Base-by-base conservation (phyloP, 176 grass and related monocot genomes). In the Rhynchospora pubera region DNA sequence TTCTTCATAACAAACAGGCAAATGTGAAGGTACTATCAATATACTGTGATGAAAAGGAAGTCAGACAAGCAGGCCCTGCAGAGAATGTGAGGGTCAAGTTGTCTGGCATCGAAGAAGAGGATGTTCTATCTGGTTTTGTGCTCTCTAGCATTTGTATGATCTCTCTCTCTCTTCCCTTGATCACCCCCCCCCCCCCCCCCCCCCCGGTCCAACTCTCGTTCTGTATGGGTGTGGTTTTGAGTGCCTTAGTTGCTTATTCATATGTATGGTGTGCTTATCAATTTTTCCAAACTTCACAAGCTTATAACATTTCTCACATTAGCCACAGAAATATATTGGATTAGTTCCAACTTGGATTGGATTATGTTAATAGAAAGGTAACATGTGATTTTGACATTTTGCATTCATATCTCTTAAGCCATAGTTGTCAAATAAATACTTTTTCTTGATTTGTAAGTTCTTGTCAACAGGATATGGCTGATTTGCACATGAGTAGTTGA, bases 81-180 rank as follows among this genome's bases (percentile, higher is more conserved):
- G 95, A 98, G 82, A 99, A 99, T 85, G 93, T 99, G 7, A 87
- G 91, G 55, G 89, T 99, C 46, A 95, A 93, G 85, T 82, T 99
- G 47, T 86, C 91, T n/a, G 92, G 96, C 22, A 70, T 95, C 87
- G 96, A 99, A 84, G 96, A 99, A 16, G 96, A 99, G 80, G 92
- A 99, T 85, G 81, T 99, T 66, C 84, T 90, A 83, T 62, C 91
- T 73, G 96, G 96, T 71, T 99, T 95, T 93, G 91, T 99, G n/a
- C 96, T 99, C 82, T 93, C 92, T 73, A 95, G 91, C 61, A 18
- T 84, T 47, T 71, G 96, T 99, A 95, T 87, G 88, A 86, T 39
- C 50, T 55, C 63, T 57, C 32, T n/a, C n/a, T n/a, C n/a, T 28
- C 26, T 28, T 28, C 26, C 26, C 26, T 28, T 28, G 26, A 28